Evolutionary conservation across 83 land plant genomes (phyloP), one percentile per base, ranked within the genome.

Genomic region (Isoetes engelmannii): DNA sequence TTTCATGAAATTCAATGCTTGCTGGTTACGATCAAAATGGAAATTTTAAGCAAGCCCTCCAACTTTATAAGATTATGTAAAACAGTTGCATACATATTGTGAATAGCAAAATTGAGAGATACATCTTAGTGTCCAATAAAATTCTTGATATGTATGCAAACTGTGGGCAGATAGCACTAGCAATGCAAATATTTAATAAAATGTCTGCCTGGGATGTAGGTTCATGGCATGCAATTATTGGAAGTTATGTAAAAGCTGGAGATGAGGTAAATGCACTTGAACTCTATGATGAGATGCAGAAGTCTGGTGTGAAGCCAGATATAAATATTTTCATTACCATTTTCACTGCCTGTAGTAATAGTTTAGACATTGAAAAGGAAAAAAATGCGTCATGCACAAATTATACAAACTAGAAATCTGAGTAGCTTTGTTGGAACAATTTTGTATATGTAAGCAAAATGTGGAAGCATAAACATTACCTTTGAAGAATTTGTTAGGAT

Each of bases 71-170:
- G 72, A 62, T 70, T 73, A 20, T 65, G 76, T 5, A 61, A 80
- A 48, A 77, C 80, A 37, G 76, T 76, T 65, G 83, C 83, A 13
- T 64, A 73, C 59, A 81, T 53, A 72, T 66, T 9, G 71, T 50
- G 21, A 8, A 63, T 48, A 15, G 12, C 20, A 45, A 47, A 18
- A 18, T 66, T 20, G 72, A 61, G 0, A 45, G 63, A 43, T 71
- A 77, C 37, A 3, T 59, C 8, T 69, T 70, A 6, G 55, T 81
- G 42, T 77, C 64, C 13, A 81, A 79, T 44, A 81, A 80, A 48
- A 55, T 81, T 44, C 69, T 81, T 19, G 77, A 77, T 50, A 77
- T 81, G 84, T 81, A 81, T 43, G 71, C 81, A 19, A 81, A 74
- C 61, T 81, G 80, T 12, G 80, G 84, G 44, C 45, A 42, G 18